These are phyloP conservation scores for Globisporangium polare DNA, from an alignment of 352 stramenopile species.

Conservation along the genomic window DNA sequence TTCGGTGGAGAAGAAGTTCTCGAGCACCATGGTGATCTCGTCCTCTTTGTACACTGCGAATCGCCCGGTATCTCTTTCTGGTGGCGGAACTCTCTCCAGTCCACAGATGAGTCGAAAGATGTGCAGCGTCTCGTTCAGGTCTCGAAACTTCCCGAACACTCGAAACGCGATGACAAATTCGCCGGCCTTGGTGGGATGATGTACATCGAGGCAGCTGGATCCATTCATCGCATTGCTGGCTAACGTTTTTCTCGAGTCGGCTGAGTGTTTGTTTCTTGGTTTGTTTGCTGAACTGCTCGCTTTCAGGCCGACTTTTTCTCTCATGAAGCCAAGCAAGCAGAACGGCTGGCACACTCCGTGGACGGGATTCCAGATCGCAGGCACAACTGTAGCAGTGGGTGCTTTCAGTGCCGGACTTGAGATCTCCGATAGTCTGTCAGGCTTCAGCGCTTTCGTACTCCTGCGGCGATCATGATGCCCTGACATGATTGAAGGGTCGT, in stretches of 20 bases:
- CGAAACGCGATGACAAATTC: conserved; percentile 46
- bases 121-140: conserved; percentile 52
- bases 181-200: not conserved
- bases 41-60: conserved; percentile 83
- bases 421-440: conserved; percentile 19
- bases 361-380: conserved; percentile 63
- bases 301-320: conserved; percentile 17
- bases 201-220: not conserved
- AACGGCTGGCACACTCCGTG: conserved; percentile 78
- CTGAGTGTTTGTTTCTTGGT: conserved; percentile 1
- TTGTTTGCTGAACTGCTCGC: not conserved
- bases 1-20: conserved; percentile 55
- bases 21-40: conserved; percentile 74
- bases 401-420: conserved; percentile 13
- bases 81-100: conserved; percentile 32
- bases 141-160: conserved; percentile 70
- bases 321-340: conserved; percentile 59
- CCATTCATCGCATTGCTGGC: not conserved
- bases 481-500: conserved; percentile 11
- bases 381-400: conserved; percentile 5
- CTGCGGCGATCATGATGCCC: not conserved
- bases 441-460: conserved; percentile 20
- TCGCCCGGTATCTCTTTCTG: conserved; percentile 36
- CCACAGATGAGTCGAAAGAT: conserved; percentile 67
- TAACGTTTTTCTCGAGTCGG: conserved; percentile 5